Base-by-base conservation (phyloP, 2,329 filamentous ascomycete species). In the Cyanodermella asteris region DNA sequence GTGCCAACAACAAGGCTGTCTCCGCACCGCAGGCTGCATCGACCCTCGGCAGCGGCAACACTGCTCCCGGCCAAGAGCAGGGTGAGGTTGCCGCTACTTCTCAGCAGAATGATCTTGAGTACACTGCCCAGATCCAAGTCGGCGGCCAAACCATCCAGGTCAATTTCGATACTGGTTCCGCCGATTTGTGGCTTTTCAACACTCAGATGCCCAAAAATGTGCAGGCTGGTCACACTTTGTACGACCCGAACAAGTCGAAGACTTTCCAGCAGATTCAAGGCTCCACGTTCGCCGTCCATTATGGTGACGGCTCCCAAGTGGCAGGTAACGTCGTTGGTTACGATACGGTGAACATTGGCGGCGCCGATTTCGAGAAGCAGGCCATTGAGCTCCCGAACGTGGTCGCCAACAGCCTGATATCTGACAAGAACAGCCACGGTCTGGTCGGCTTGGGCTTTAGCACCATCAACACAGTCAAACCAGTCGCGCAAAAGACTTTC, bases 81-180 rank as follows among this genome's bases (percentile, higher is more conserved):
- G 72, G 72, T 23, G 46, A 59, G 20, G 75, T 77, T 26, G 51
- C 62, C 16, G 68, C 71, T 26, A 69, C 62, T 15, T 66, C 71
- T 8, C 64, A 70, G 33, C 48, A 59, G 22, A 65, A 69, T 36
- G 73, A 75, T 38, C 55, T 63, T 23, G 66, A 77, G 30, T 82
- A 76, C 38, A 57, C 82, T 8, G 62, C 68, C 1, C 69, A 70
- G 0, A 66, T 78, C 26, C 59, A 43, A n/a, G 61, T 80, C 33
- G 73, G 73, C 31, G 69, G 67, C 5, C 72, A 78, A 47, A 60
- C 56, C 4, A 38, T 80, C 29, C 64, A 68, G 39, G 49, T 80
- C 42, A 65, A 76, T 43, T 75, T 80, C 40, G 73, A 80, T 46
- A 72, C 70, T n/a, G 73, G 73, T 28, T 77, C 72, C 2, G 63